Percentiles rank a stretch among this genome's conserved stretches.
Evolutionary conservation across 768 basidiomycete species (phyloP).

Genomic region (Dentipellis sp.): DNA sequence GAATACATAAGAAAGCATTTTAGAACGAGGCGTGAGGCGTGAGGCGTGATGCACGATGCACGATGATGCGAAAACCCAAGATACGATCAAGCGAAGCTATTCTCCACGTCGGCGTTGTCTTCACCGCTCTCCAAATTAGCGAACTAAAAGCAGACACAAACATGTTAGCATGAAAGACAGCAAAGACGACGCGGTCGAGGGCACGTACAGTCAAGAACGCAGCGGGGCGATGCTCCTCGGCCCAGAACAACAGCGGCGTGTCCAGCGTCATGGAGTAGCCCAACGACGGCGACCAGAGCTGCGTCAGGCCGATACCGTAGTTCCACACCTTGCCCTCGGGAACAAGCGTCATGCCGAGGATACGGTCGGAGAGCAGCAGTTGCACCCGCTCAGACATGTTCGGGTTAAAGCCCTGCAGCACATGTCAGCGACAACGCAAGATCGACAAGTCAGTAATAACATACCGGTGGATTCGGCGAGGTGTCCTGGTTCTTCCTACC

Average conservation of each 20-base stretch:
- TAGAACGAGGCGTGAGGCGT: background rate
- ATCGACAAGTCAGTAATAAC: constrained; percentile 9
- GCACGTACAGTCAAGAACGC: constrained; percentile 82
- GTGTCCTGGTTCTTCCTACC: constrained; percentile 89
- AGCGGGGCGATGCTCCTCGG: constrained; percentile 88
- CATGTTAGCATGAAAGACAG: constrained; percentile 1
- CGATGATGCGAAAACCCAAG: background rate
- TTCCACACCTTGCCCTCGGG: constrained; percentile 96
- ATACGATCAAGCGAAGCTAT: constrained; percentile 70
- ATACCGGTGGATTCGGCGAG: constrained; percentile 67
- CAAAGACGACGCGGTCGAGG: background rate
- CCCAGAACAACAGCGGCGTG: constrained; percentile 94
- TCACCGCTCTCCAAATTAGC: constrained; percentile 86
- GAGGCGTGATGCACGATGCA: constrained; percentile 1
- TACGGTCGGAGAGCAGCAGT: constrained; percentile 87
- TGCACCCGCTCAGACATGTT: constrained; percentile 97
- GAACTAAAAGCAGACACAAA: constrained; percentile 41
- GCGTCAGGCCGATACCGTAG: constrained; percentile 89
- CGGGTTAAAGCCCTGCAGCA: constrained; percentile 80
- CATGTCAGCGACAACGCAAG: background rate
- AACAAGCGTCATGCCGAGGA: constrained; percentile 92
- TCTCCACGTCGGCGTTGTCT: constrained; percentile 93
- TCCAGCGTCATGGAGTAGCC: constrained; percentile 81
- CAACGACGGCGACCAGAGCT: constrained; percentile 78
- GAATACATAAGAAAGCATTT: background rate